Conservation (phyloP, 495 filamentous ascomycete species). For the Tuber calosporum region DNA sequence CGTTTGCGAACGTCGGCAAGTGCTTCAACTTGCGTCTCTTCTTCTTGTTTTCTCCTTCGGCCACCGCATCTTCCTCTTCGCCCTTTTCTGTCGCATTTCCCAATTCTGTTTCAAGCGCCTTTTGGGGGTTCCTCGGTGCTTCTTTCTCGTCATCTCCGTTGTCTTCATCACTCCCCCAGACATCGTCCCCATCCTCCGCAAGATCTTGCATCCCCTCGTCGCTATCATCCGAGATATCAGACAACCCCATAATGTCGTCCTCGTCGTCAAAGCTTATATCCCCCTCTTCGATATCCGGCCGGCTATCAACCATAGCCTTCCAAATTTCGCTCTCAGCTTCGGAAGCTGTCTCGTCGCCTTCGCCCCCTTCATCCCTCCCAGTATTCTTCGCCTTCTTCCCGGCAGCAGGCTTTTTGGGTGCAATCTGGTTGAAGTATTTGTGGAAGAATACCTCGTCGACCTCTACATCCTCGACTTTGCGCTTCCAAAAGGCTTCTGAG, state of each 20-base stretch:
- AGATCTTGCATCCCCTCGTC: slow-evolving; percentile 45
- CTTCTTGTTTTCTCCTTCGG: slow-evolving; percentile 48
- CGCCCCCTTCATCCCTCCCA: slow-evolving; percentile 44
- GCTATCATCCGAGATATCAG: background rate
- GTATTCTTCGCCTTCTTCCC: slow-evolving; percentile 50
- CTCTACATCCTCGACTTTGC: slow-evolving; percentile 73
- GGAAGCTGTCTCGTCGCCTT: slow-evolving; percentile 47
- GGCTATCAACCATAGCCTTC: slow-evolving; percentile 78
- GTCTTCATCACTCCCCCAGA: slow-evolving; percentile 47
- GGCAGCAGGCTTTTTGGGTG: slow-evolving; percentile 55
- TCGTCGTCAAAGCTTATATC: slow-evolving; percentile 52
- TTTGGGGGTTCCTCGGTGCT: slow-evolving; percentile 46
- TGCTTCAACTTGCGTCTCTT: slow-evolving; percentile 78
- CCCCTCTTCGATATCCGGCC: slow-evolving; percentile 66
- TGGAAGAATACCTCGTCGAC: slow-evolving; percentile 98
- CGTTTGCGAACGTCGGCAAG: slow-evolving; percentile 84
- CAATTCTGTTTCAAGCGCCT: slow-evolving; percentile 46
- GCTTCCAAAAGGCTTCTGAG: slow-evolving; percentile 83
- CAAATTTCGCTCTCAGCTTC: slow-evolving; percentile 71
- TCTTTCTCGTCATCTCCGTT: slow-evolving; percentile 54
- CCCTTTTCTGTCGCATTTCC: slow-evolving; percentile 35
- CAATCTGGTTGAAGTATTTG: slow-evolving; percentile 77
- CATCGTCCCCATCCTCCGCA: slow-evolving; percentile 48
- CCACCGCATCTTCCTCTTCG: slow-evolving; percentile 40
- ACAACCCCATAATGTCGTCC: slow-evolving; percentile 33